Evolutionary conservation across 2,329 filamentous ascomycete species (phyloP).

Genomic region (Fusarium phyllophilum): DNA sequence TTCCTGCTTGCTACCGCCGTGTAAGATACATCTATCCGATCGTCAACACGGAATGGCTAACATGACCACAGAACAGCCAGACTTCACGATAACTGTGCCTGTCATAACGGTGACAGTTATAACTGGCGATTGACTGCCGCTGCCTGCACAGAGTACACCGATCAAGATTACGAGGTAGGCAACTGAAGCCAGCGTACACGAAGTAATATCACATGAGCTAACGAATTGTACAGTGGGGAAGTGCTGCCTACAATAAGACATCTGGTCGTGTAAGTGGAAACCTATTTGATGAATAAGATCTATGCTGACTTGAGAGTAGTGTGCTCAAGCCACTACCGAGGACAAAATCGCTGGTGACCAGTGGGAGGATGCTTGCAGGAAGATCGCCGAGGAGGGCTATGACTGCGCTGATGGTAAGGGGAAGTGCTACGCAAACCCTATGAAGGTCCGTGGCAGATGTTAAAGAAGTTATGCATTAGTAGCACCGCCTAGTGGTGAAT

Average conservation of each 20-base stretch:
- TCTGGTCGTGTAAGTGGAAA: constrained; percentile 28
- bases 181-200: fast-evolving
- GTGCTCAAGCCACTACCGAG: constrained; percentile 9
- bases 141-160: constrained; percentile 31
- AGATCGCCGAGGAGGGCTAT: constrained; percentile 30
- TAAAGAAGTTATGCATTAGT: not conserved
- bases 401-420: constrained; percentile 31
- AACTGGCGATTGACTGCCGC: constrained; percentile 35
- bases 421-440: constrained; percentile 30
- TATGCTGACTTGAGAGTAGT: constrained; percentile 7
- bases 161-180: constrained; percentile 18
- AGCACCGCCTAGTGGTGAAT: too few species aligned
- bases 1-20: constrained; percentile 22
- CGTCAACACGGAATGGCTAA: too few species aligned
- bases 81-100: constrained; percentile 33
- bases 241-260: constrained; percentile 18
- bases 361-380: constrained; percentile 36
- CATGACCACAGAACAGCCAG: constrained; percentile 7
- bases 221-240: constrained; percentile 20
- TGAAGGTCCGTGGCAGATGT: constrained; percentile 21
- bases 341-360: constrained; percentile 34
- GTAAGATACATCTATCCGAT: too few species aligned
- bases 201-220: not conserved
- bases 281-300: fast-evolving
- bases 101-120: constrained; percentile 35